Percentiles rank a stretch among this genome's conserved stretches.
These are phyloP conservation scores for Pseudognaphalium luteoalbum DNA, from an alignment of 129 eudicot species.

Conservation along the genomic window DNA sequence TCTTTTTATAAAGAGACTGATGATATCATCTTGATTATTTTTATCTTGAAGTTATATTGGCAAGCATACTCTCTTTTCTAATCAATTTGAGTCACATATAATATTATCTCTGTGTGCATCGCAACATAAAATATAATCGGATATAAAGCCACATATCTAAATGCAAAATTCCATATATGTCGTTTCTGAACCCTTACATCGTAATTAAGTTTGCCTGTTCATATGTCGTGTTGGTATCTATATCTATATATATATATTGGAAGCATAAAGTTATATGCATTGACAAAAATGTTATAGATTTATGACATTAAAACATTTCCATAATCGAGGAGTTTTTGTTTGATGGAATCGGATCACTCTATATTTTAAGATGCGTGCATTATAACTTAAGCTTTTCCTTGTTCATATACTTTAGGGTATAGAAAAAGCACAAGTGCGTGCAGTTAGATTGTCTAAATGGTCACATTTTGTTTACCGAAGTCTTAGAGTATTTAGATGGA, in stretches of 20 bases:
- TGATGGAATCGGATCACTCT: not conserved
- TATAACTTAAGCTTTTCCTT: not conserved
- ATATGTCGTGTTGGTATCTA: not conserved
- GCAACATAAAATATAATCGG: not conserved
- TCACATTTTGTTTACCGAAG: not conserved
- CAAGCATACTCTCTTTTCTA: slow-evolving; percentile 22
- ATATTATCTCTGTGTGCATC: not conserved
- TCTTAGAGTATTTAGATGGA: not conserved
- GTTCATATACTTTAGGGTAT: not conserved
- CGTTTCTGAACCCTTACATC: not conserved
- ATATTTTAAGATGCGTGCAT: not conserved
- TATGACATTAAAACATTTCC: not conserved
- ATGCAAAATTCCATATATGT: not conserved
- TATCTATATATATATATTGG: no score
- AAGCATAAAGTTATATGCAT: not conserved
- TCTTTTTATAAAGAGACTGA: slow-evolving; percentile 29
- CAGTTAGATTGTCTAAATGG: not conserved
- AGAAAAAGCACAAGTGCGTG: not conserved
- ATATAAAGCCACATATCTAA: not conserved
- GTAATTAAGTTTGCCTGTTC: not conserved
- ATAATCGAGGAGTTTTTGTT: not conserved
- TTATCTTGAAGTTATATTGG: slow-evolving; percentile 21
- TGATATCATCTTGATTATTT: slow-evolving; percentile 35
- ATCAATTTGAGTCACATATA: not conserved
- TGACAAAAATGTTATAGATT: not conserved